Evolutionary conservation across 176 grass and related monocot genomes (phyloP), one percentile per base, ranked within the genome.

Genomic region (Eleusine indica): DNA sequence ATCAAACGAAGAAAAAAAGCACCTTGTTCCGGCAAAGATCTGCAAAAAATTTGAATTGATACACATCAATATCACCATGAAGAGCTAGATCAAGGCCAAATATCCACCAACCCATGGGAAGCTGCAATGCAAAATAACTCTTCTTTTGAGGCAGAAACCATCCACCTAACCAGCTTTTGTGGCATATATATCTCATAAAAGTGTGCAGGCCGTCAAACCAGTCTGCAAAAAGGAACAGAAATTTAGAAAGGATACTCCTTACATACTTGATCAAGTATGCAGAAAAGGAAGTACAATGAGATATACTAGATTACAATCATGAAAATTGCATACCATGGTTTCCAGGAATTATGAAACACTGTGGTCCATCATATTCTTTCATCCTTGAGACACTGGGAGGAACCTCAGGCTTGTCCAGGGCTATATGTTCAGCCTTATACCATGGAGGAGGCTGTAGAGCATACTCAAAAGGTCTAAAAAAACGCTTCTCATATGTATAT

Each of bases 41-140:
- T 66, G 92, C 86, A 2, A 97, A 97, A 82, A 97, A 94, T 72
- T 89, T 97, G 87, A 97, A 97, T 58, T 97, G 95, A 71, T 97
- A 97, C 48, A 97, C 95, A 88, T 94, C 92, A 82, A 97, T 90
- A 68, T 97, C 90, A 5, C 95, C 86, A 86, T 97, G 95, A 58
- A 97, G 95, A 87, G 92, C 93, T 76, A 94, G 85, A 89, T 97
- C 95, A 82, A 97, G 95, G 85, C 95, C 95, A 83, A 97, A 97
- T 84, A 97, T 77, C 95, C 95, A 97, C 92, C 95, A 97, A 58
- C 88, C 92, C 85, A 91, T 92, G 10, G 95, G 86, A 80, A 97
- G 86, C 79, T 93, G 82, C 92, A 97, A 85, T 42, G 92, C 95
- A 88, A 97, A 97, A 86, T 97, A 97, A 86, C 95, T 97, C 86